Evolutionary conservation across 345 rosid species (phyloP).

Genomic region (Raphanus sativus): DNA sequence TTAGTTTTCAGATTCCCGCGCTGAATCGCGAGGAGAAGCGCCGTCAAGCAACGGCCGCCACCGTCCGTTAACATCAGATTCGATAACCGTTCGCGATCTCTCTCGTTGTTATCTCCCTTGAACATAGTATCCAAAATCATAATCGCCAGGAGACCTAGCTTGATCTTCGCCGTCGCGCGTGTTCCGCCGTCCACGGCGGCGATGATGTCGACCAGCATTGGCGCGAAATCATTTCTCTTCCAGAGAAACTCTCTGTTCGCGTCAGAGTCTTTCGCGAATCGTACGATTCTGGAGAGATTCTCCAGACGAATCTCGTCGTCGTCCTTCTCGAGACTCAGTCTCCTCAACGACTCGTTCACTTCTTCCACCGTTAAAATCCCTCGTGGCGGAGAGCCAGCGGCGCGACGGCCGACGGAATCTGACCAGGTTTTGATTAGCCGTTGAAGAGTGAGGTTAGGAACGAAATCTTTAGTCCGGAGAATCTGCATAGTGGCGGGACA

Average conservation of each 20-base stretch:
- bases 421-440: not conserved
- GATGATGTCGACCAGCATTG: not conserved
- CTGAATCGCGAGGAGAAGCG: not conserved
- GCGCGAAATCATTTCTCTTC: not conserved
- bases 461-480: not conserved
- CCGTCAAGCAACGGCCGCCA: not conserved
- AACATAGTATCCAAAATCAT: not conserved
- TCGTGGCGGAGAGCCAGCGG: not conserved
- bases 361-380: not conserved
- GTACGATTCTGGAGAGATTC: not conserved
- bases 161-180: not conserved
- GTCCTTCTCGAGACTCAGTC: not conserved
- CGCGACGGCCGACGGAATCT: not conserved
- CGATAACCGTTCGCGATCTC: not conserved
- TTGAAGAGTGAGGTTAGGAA: not conserved
- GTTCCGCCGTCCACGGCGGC: not conserved
- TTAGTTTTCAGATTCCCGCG: not conserved
- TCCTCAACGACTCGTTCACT: not conserved
- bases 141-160: not conserved
- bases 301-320: not conserved
- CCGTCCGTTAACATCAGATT: not conserved
- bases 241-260: not conserved
- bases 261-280: not conserved
- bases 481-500: not conserved
- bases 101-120: not conserved